Percentiles rank a stretch among this genome's conserved stretches.
Evolutionary conservation across 2,329 filamentous ascomycete species (phyloP).

Genomic region (Penicillium polonicum): DNA sequence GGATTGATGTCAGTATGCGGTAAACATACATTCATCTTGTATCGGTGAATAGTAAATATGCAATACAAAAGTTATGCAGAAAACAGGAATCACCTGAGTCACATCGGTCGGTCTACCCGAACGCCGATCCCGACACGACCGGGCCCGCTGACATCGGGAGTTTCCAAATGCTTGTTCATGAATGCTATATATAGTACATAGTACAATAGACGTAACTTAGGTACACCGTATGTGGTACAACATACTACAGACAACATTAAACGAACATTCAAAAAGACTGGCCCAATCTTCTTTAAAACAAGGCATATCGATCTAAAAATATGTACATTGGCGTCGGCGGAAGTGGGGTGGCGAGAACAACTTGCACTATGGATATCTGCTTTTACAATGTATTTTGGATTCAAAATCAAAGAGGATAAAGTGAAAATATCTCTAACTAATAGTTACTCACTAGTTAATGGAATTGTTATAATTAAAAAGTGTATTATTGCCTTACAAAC

Average conservation of each 20-base stretch:
- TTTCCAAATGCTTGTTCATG: slow-evolving; percentile 2
- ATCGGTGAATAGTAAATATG: neutral
- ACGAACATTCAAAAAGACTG: neutral
- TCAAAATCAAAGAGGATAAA: neutral
- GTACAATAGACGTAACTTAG: neutral
- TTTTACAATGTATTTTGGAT: neutral
- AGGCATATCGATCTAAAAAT: neutral
- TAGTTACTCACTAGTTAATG: neutral
- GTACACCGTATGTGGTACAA: neutral
- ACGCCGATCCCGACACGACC: slow-evolving; percentile 2
- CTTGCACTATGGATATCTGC: neutral
- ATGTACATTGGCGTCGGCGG: neutral
- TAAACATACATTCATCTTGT: neutral
- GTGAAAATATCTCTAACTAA: neutral
- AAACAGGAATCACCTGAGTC: neutral
- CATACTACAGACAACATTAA: neutral
- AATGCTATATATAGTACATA: neutral
- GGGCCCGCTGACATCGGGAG: neutral
- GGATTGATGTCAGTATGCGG: neutral
- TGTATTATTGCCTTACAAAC: neutral
- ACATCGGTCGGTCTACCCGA: neutral
- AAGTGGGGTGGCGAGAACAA: neutral
- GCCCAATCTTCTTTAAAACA: neutral
- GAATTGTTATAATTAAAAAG: neutral
- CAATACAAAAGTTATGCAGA: neutral